Evolutionary conservation across 192 early-diverging fungal species (phyloP).

Genomic region (Backusella macrospora): DNA sequence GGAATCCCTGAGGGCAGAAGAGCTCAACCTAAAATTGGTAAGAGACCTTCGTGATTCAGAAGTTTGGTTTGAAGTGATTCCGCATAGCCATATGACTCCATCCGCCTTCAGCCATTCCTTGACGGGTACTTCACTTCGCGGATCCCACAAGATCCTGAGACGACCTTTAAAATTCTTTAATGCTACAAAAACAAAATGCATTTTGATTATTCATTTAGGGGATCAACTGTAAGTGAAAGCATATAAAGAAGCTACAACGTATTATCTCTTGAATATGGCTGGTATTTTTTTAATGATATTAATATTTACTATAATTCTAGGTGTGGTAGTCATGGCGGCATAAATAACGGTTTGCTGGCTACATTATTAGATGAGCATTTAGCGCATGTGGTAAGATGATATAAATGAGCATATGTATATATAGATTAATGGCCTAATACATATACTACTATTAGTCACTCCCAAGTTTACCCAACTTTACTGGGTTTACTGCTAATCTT

Average conservation of each 20-base stretch:
- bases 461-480: conserved; percentile 31
- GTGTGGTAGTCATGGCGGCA: conserved; percentile 73
- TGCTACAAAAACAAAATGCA: conserved; percentile 48
- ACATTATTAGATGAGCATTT: conserved; percentile 40
- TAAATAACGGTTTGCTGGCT: conserved; percentile 71
- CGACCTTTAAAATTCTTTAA: conserved; percentile 56
- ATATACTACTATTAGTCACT: not conserved
- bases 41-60: conserved; percentile 21
- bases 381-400: conserved; percentile 36
- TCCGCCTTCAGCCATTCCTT: conserved; percentile 30
- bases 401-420: not conserved
- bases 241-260: not conserved
- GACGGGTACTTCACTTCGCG: conserved; percentile 46
- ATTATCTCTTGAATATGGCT: not conserved
- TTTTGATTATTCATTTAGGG: conserved; percentile 68
- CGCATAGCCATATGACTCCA: conserved; percentile 32
- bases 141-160: conserved; percentile 53
- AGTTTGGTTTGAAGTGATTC: conserved; percentile 25
- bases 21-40: conserved; percentile 10
- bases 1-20: conserved; percentile 11
- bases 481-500: conserved; percentile 37
- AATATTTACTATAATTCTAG: not conserved
- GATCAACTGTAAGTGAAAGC: conserved; percentile 45
- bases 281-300: not conserved
- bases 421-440: not conserved